Evolutionary conservation across 306 rosid genomes (phyloP).

Genomic region (Inga oerstediana): DNA sequence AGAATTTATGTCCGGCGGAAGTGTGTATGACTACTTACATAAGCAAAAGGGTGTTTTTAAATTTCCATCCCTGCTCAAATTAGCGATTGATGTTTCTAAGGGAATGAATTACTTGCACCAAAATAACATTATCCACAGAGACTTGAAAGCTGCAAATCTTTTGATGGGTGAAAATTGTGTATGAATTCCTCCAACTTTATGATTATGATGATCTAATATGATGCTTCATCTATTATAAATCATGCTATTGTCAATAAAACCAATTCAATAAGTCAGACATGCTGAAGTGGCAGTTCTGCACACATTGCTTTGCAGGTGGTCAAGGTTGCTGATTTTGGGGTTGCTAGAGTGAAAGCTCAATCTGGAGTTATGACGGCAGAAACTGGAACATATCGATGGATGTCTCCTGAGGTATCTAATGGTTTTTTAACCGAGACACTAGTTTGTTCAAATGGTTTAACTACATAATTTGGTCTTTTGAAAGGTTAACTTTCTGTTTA

Average conservation of each 20-base stretch:
- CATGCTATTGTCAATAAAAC: constrained; percentile 5
- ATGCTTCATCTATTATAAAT: background rate
- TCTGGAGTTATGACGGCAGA: constrained; percentile 99
- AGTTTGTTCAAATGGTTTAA: constrained; percentile 32
- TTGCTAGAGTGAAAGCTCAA: constrained; percentile 92
- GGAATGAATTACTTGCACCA: constrained; percentile 99
- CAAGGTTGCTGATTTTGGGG: constrained; percentile 99
- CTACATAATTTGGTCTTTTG: constrained; percentile 24
- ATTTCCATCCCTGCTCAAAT: constrained; percentile 90
- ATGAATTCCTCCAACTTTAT: constrained; percentile 35
- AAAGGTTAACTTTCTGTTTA: background rate
- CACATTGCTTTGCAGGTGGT: constrained; percentile 62
- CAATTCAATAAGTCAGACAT: background rate
- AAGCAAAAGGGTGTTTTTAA: constrained; percentile 87
- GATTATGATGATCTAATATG: background rate
- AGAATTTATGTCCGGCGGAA: constrained; percentile 99
- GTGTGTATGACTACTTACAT: constrained; percentile 96
- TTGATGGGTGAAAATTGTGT: constrained; percentile 97
- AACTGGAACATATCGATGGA: constrained; percentile 99
- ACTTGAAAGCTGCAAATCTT: constrained; percentile 92
- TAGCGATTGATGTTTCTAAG: constrained; percentile 84
- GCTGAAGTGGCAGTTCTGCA: constrained; percentile 2
- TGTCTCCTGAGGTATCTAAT: constrained; percentile 93
- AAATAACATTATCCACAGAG: constrained; percentile 93
- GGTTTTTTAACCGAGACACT: constrained; percentile 1